Conservation (phyloP, 768 basidiomycete genomes). For the Calocybe gangraenosa region DNA sequence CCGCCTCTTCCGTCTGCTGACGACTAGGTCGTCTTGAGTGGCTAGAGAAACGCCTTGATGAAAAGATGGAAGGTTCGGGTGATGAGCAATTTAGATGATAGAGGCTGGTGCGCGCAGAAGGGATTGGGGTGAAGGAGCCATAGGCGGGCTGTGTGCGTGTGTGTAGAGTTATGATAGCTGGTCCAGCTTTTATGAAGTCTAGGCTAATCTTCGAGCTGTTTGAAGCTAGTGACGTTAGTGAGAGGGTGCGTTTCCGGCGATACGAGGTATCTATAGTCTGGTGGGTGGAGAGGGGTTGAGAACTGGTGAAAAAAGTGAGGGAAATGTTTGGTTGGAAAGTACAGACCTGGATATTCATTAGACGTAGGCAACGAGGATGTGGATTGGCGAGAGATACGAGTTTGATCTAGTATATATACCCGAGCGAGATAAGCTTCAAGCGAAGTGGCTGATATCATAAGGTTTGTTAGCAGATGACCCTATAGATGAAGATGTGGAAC, state of each 20-base stretch:
- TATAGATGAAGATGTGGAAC: no score
- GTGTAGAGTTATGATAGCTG: constrained; percentile 9
- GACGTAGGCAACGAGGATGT: background rate
- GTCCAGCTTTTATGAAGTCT: constrained; percentile 9
- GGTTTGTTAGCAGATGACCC: no score
- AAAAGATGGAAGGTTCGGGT: constrained; percentile 1
- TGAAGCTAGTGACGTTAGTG: constrained; percentile 14
- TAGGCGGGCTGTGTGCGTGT: constrained; percentile 9
- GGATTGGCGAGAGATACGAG: background rate
- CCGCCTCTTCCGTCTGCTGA: constrained; percentile 12
- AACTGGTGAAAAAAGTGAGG: background rate
- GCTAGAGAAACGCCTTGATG: constrained; percentile 1
- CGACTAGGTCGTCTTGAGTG: constrained; percentile 4
- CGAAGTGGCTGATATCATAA: no score
- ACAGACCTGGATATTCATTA: constrained; percentile 10
- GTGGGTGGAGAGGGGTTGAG: no score
- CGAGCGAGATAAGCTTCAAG: constrained; percentile 5
- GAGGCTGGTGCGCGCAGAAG: constrained; percentile 16
- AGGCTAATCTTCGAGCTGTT: constrained; percentile 16
- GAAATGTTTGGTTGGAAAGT: background rate
- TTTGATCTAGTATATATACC: constrained; percentile 5
- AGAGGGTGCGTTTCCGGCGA: constrained; percentile 16
- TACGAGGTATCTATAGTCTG: background rate
- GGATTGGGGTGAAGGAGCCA: constrained; percentile 20
- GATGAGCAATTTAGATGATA: constrained; percentile 8